Evolutionary conservation across 2,329 filamentous ascomycete genomes (phyloP).

Genomic region (Ophiostoma ulmi): DNA sequence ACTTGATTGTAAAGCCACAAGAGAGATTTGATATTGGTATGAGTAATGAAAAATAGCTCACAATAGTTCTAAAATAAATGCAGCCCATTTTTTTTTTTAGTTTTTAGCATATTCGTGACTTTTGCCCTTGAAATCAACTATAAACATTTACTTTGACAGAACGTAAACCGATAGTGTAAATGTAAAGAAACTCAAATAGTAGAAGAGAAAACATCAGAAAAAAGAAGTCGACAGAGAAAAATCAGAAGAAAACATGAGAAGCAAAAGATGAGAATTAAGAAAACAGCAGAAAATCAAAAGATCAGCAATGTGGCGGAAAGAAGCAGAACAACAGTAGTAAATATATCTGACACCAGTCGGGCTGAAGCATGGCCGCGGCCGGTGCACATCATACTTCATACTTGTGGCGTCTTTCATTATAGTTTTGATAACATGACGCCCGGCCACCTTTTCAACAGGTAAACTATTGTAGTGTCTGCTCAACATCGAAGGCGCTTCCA

Average conservation of each 20-base stretch:
- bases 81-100: not conserved
- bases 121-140: conserved; percentile 7
- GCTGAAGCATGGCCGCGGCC: not conserved
- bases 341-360: not conserved
- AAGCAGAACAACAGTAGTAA: not conserved
- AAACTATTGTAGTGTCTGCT: not conserved
- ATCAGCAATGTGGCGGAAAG: conserved; percentile 12
- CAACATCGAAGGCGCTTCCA: not conserved
- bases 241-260: not conserved
- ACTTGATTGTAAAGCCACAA: conserved; percentile 16
- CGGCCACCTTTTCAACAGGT: not conserved
- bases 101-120: not conserved
- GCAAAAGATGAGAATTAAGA: not conserved
- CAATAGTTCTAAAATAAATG: not conserved
- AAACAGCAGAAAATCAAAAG: not conserved
- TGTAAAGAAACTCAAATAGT: conserved; percentile 4
- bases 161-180: conserved; percentile 15
- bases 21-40: conserved; percentile 16
- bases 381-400: not conserved
- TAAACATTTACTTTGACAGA: conserved; percentile 4
- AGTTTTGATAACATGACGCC: not conserved
- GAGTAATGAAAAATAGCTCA: not conserved
- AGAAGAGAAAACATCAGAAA: not conserved
- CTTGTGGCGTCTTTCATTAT: not conserved
- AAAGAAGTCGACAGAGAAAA: conserved; percentile 5